Conservation (phyloP, 2,329 filamentous ascomycete genomes). For the Apiospora aurea region DNA sequence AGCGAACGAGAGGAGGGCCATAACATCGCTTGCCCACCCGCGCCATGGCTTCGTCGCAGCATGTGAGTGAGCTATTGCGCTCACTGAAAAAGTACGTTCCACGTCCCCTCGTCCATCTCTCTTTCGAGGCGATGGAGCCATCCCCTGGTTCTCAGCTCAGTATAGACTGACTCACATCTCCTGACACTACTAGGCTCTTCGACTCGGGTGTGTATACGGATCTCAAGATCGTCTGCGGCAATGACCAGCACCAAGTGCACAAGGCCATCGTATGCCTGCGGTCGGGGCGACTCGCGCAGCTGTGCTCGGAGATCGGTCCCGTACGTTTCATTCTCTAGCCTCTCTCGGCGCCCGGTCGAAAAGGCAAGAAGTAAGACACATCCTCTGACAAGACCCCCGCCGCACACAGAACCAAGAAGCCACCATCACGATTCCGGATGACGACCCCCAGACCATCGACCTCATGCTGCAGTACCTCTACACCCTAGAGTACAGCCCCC, state of each 20-base stretch:
- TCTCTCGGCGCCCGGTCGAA: not conserved
- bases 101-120: not conserved
- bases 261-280: slow-evolving; percentile 30
- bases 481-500: slow-evolving; percentile 30
- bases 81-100: slow-evolving; percentile 27
- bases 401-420: slow-evolving; percentile 10
- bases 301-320: not conserved
- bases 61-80: slow-evolving; percentile 28
- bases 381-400: not conserved
- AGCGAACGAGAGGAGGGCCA: no score
- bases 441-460: slow-evolving; percentile 30
- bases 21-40: not conserved
- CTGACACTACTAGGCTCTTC: slow-evolving; percentile 26
- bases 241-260: slow-evolving; percentile 30
- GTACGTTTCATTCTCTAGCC: not conserved
- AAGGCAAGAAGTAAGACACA: no score
- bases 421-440: slow-evolving; percentile 28
- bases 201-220: slow-evolving; percentile 28
- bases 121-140: no score
- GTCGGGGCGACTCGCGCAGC: slow-evolving; percentile 25
- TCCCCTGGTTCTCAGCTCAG: not conserved
- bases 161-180: not conserved
- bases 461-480: slow-evolving; percentile 33
- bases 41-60: slow-evolving; percentile 28
- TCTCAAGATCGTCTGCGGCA: slow-evolving; percentile 28